These are phyloP conservation scores for Aegilops sharonensis DNA, from an alignment of 176 grass and related monocot species.

Conservation along the genomic window DNA sequence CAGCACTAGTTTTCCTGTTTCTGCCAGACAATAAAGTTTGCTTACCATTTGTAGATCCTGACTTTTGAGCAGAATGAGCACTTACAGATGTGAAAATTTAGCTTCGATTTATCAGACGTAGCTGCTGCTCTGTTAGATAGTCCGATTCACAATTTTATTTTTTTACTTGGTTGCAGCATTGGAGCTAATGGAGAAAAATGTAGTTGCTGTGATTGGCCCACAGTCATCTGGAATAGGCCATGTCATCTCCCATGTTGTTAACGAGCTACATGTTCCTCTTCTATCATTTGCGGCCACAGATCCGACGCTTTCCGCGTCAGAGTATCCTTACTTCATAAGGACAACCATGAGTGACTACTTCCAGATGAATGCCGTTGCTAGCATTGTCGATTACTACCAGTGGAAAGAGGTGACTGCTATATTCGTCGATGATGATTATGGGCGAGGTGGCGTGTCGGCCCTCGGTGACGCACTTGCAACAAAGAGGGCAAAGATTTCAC, in stretches of 20 bases:
- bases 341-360: slow-evolving; percentile 58
- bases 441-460: slow-evolving; percentile 48
- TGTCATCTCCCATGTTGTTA: slow-evolving; percentile 63
- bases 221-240: slow-evolving; percentile 71
- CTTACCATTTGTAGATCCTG: background rate
- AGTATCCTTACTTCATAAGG: slow-evolving; percentile 77
- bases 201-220: slow-evolving; percentile 67
- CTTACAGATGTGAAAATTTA: background rate
- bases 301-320: slow-evolving; percentile 59
- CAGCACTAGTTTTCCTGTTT: background rate
- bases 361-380: slow-evolving; percentile 71
- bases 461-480: slow-evolving; percentile 58
- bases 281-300: slow-evolving; percentile 71
- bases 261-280: slow-evolving; percentile 68
- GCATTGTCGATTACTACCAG: slow-evolving; percentile 63
- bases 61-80: background rate
- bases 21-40: background rate
- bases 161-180: slow-evolving; percentile 50
- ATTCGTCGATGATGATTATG: slow-evolving; percentile 80
- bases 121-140: background rate
- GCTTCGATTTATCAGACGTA: background rate
- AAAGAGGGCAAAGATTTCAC: slow-evolving; percentile 57
- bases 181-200: slow-evolving; percentile 59
- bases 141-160: slow-evolving; percentile 14
- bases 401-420: slow-evolving; percentile 68